Conservation (phyloP, 2,329 filamentous ascomycete species). For the Paraconiothyrium brasiliense region DNA sequence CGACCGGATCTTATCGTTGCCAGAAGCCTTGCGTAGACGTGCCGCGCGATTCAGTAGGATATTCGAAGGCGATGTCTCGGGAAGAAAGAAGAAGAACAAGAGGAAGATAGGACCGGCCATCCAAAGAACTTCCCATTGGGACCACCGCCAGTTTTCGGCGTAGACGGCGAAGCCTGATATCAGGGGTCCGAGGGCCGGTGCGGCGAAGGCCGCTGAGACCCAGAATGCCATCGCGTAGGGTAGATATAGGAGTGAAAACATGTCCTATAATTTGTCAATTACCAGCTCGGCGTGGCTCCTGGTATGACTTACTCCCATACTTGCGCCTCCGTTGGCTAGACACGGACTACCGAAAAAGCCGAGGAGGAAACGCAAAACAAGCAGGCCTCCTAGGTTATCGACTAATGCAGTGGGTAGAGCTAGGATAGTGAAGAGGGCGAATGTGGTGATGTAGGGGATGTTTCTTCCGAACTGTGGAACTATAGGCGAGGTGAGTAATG, state of each 20-base stretch:
- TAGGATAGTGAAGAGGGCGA: constrained; percentile 61
- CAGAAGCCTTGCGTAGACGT: constrained; percentile 69
- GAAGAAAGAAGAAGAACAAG: constrained; percentile 69
- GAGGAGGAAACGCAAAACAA: constrained; percentile 62
- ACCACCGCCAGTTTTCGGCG: constrained; percentile 66
- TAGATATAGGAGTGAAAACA: constrained; percentile 63
- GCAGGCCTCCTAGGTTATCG: constrained; percentile 61
- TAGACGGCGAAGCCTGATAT: constrained; percentile 63
- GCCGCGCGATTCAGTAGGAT: constrained; percentile 69
- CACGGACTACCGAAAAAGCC: constrained; percentile 67
- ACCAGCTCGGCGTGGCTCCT: neutral
- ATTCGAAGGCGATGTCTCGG: constrained; percentile 68
- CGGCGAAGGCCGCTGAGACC: constrained; percentile 62
- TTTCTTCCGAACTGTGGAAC: constrained; percentile 61
- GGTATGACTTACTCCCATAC: constrained; percentile 40
- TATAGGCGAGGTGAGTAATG: neutral
- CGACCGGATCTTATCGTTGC: constrained; percentile 64
- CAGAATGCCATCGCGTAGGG: constrained; percentile 69
- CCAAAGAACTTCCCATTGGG: constrained; percentile 71
- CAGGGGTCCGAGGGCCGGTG: constrained; percentile 68
- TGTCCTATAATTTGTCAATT: constrained; percentile 37
- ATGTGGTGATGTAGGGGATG: constrained; percentile 59
- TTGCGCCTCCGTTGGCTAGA: constrained; percentile 66
- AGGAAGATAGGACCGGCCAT: constrained; percentile 66
- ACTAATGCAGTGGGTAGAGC: constrained; percentile 59